phyloP scores from a whole-genome alignment of 106 monocot genomes.

The Xerophyta viscosa region DNA sequence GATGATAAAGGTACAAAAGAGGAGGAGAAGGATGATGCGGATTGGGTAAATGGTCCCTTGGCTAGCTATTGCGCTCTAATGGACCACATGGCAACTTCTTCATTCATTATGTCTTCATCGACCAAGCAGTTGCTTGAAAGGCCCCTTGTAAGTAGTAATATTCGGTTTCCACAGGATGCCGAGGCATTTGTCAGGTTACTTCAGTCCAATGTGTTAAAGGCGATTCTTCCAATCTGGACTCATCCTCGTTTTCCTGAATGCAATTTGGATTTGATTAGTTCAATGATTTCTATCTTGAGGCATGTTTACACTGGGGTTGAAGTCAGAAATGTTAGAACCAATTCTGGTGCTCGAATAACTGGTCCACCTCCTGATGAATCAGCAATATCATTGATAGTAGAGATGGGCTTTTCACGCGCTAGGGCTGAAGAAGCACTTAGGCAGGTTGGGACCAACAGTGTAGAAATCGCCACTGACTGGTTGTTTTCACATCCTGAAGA shows the following conservation, averaged over 20 bases:
- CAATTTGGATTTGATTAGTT: slow-evolving; percentile 64
- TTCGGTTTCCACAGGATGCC: slow-evolving; percentile 55
- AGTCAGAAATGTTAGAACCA: slow-evolving; percentile 44
- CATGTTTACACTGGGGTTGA: slow-evolving; percentile 92
- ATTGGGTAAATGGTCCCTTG: slow-evolving; percentile 95
- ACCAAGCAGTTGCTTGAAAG: slow-evolving; percentile 89
- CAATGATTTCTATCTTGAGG: slow-evolving; percentile 81
- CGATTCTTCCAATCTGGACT: slow-evolving; percentile 91
- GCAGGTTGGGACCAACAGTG: slow-evolving; percentile 91
- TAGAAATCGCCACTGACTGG: slow-evolving; percentile 96
- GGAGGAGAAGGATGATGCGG: slow-evolving; percentile 51
- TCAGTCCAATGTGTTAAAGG: slow-evolving; percentile 86
- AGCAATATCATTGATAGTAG: slow-evolving; percentile 76
- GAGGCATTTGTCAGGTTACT: slow-evolving; percentile 84
- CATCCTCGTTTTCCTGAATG: slow-evolving; percentile 76
- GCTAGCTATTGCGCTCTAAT: slow-evolving; percentile 67
- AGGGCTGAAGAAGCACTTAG: slow-evolving; percentile 97
- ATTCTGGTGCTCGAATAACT: slow-evolving; percentile 26
- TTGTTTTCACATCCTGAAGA: slow-evolving; percentile 94
- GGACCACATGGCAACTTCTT: slow-evolving; percentile 92
- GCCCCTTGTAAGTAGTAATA: slow-evolving; percentile 43
- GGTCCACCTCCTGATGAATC: slow-evolving; percentile 92
- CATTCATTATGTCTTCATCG: slow-evolving; percentile 65
- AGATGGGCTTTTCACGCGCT: slow-evolving; percentile 92
- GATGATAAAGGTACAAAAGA: slow-evolving; percentile 44